Conservation (phyloP, 1,284 basidiomycete genomes). For the Cystobasidium sp. region DNA sequence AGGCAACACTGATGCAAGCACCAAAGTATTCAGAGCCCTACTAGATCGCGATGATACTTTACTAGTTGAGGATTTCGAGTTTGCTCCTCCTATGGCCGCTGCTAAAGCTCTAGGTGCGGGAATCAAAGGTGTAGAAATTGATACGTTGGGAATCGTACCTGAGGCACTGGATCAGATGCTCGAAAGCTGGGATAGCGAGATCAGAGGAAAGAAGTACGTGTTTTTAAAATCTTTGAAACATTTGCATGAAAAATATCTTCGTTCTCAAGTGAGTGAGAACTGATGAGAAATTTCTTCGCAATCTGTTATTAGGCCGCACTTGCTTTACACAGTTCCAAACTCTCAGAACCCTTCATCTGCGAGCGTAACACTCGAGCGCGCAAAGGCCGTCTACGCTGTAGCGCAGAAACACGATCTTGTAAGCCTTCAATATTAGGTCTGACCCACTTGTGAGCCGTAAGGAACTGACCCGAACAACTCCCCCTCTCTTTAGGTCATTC, state of each 20-base stretch:
- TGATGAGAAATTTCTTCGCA: background rate
- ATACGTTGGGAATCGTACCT: slow-evolving; percentile 72
- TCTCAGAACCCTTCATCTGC: slow-evolving; percentile 81
- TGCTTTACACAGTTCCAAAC: slow-evolving; percentile 74
- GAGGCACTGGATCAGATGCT: slow-evolving; percentile 67
- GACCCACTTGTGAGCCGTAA: too few relatives aligned
- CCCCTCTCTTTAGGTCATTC: slow-evolving; percentile 10
- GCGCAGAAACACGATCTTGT: slow-evolving; percentile 71
- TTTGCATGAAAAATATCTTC: background rate
- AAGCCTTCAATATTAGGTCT: background rate
- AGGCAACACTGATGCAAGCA: slow-evolving; percentile 80
- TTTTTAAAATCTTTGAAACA: background rate
- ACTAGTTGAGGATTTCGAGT: slow-evolving; percentile 66
- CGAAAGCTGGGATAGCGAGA: slow-evolving; percentile 68
- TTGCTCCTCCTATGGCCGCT: slow-evolving; percentile 57
- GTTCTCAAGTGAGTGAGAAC: too few relatives aligned
- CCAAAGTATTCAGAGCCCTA: slow-evolving; percentile 64
- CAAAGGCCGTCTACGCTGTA: slow-evolving; percentile 76
- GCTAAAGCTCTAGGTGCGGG: slow-evolving; percentile 30
- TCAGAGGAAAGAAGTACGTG: slow-evolving; percentile 60
- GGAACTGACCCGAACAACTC: background rate
- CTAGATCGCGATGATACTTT: slow-evolving; percentile 74
- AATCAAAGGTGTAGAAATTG: slow-evolving; percentile 64
- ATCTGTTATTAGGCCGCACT: slow-evolving; percentile 62
- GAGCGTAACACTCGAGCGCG: slow-evolving; percentile 64